Base-by-base conservation (phyloP, 2,329 filamentous ascomycete species). In the Sarocladiaceae sp. region DNA sequence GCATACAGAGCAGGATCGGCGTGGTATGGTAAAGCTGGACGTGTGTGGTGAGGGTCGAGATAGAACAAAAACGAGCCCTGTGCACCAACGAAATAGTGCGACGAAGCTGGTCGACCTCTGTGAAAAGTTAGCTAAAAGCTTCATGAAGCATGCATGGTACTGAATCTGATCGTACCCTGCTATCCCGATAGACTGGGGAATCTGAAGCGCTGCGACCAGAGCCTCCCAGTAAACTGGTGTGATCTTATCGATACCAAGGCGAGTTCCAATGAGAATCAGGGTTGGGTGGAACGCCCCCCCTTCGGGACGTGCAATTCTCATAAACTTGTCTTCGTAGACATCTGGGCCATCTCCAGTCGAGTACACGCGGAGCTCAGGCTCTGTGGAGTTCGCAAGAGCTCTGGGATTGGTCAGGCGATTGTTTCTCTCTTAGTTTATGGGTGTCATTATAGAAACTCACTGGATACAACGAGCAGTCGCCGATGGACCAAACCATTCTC, bases 401-500 rank as follows among this genome's bases (percentile, higher is more conserved):
- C 90, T 96, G 25, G 15, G 31, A 3, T 50, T 20, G 2, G 48
- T 62, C 49, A 62, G 57, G 48, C 37, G n/a, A n/a, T n/a, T n/a
- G n/a, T n/a, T n/a, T n/a, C n/a, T n/a, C n/a, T n/a, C n/a, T n/a
- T 25, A 50, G 48, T 51, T 12, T 37, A 29, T 29, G 8, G 20
- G 12, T 20, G 7, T 20, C 46, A 15, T 13, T 33, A 44, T n/a
- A 3, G 3, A 23, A 42, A 71, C 87, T 67, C 73, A 95, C 91
- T 94, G 87, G 59, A 99, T 97, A 67, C 94, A 97, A 53, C 87
- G 84, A 44, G 94, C 92, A 10, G 94, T 95, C 6, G 94, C 94
- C 17, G 91, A 97, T n/a, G 94, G 94, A 0, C 94, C 94, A 70
- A 99, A 99, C 94, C 94, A 99, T 70, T 97, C 90, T 33, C 94